phyloP scores from a whole-genome alignment of 140 eudicot species.

The Oenanthe javanica region DNA sequence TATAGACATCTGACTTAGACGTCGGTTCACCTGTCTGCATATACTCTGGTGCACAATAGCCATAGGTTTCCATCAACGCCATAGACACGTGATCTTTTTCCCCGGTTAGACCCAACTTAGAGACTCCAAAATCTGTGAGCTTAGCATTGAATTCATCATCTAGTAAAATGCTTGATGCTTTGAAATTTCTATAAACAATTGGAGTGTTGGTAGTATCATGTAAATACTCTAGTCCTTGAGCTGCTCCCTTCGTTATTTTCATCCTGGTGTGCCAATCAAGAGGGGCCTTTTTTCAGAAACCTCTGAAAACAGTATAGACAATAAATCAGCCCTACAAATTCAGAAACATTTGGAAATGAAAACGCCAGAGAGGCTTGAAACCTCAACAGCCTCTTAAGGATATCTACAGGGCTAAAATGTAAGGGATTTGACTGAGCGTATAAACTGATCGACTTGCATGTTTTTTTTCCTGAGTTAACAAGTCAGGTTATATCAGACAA shows the following conservation, averaged over 20 bases:
- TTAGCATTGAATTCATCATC: background rate
- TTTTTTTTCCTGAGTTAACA: background rate
- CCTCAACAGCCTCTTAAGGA: too few species aligned
- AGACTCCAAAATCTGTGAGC: background rate
- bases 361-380: background rate
- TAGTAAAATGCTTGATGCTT: background rate
- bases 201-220: background rate
- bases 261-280: background rate
- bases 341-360: background rate
- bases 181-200: background rate
- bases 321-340: background rate
- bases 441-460: too few species aligned
- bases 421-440: background rate
- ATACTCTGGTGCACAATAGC: background rate
- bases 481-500: background rate
- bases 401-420: background rate
- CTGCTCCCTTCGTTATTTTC: slow-evolving; percentile 1
- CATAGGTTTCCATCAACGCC: background rate
- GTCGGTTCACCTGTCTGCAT: background rate
- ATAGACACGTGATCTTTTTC: background rate
- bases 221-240: slow-evolving; percentile 5
- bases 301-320: background rate
- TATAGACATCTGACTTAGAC: background rate
- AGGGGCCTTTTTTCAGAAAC: background rate
- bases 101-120: background rate